A percentile compares a stretch with the other conserved stretches of the same genome.
These are phyloP conservation scores for Kluyveromyces lactis DNA, from an alignment of 805 yeast genomes.

Conservation along the genomic window DNA sequence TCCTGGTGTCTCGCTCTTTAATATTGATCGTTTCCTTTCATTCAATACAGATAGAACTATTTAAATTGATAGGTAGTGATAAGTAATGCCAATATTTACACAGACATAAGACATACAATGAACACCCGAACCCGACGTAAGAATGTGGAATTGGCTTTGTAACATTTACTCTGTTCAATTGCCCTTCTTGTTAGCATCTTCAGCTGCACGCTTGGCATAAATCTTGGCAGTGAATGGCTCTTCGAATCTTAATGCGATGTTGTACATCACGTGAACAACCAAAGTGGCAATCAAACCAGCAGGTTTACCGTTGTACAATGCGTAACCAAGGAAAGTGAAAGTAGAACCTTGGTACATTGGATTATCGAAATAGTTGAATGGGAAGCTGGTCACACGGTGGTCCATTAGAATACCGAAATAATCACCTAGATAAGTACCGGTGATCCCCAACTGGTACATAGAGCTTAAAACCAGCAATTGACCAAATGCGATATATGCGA, in stretches of 20 bases:
- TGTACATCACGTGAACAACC: slow-evolving; percentile 74
- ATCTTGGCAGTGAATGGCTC: slow-evolving; percentile 94
- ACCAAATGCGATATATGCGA: slow-evolving; percentile 52
- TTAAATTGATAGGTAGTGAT: no score
- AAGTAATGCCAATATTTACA: no score
- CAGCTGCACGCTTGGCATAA: slow-evolving; percentile 62
- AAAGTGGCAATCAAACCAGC: slow-evolving; percentile 71
- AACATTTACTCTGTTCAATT: no score
- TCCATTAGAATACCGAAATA: slow-evolving; percentile 94
- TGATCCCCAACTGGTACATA: slow-evolving; percentile 88
- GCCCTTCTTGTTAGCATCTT: slow-evolving; percentile 14
- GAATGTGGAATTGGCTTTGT: no score
- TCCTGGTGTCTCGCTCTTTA: no score
- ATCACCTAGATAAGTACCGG: slow-evolving; percentile 96
- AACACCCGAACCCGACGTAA: no score
- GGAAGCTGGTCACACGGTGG: slow-evolving; percentile 83
- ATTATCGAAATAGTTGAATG: slow-evolving; percentile 82
- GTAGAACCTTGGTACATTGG: slow-evolving; percentile 97
- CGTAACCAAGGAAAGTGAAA: slow-evolving; percentile 83
- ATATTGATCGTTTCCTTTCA: no score
- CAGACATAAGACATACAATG: no score
- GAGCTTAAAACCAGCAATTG: slow-evolving; percentile 74
- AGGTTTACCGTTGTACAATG: slow-evolving; percentile 81
- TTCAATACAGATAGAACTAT: no score
- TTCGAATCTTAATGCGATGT: slow-evolving; percentile 76